A percentile compares a stretch with the other conserved stretches of the same genome.
Evolutionary conservation across 176 grass and related monocot genomes (phyloP).

Genomic region (Zizania latifolia): DNA sequence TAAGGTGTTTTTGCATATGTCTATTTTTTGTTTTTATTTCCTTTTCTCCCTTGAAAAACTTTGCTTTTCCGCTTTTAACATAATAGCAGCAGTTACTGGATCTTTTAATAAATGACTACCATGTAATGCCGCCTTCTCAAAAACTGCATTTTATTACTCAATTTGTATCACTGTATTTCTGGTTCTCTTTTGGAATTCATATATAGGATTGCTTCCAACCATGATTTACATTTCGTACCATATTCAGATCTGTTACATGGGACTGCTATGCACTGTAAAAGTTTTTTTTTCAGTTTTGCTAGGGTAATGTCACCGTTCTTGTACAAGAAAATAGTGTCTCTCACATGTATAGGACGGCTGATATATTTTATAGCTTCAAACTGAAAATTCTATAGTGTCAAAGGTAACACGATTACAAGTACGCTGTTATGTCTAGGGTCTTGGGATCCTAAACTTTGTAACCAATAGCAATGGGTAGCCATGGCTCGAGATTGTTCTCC

Average conservation of each 20-base stretch:
- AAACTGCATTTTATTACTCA: not conserved
- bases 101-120: too few relatives aligned
- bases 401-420: not conserved
- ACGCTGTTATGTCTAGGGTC: too few relatives aligned
- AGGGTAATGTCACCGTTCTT: not conserved
- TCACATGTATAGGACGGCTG: not conserved
- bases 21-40: too few relatives aligned
- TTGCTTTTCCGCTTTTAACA: too few relatives aligned
- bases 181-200: not conserved
- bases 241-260: not conserved
- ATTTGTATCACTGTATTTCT: not conserved
- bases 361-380: not conserved
- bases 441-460: too few relatives aligned
- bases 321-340: not conserved
- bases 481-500: too few relatives aligned
- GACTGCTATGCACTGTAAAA: not conserved
- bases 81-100: too few relatives aligned
- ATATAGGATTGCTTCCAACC: not conserved
- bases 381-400: not conserved
- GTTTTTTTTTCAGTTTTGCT: not conserved
- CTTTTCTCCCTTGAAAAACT: too few relatives aligned
- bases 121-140: constrained; percentile 22
- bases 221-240: not conserved
- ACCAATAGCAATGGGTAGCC: too few relatives aligned
- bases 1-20: too few relatives aligned